phyloP scores from a whole-genome alignment of 345 rosid species.

The Brassica incana region DNA sequence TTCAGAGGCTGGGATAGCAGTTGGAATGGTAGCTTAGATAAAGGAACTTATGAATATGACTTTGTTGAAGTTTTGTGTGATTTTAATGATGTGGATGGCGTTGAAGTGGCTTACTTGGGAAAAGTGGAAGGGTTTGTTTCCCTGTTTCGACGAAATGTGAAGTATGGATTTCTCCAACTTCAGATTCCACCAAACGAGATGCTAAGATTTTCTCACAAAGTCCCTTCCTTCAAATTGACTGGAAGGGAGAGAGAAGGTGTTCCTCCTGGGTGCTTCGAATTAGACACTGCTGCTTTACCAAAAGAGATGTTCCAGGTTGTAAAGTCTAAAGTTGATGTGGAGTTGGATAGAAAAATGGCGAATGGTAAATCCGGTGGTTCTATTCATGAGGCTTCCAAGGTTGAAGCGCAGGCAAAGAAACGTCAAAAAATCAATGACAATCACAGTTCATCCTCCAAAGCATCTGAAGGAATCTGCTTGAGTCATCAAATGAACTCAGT shows the following conservation, averaged over 20 bases:
- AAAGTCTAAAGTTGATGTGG: constrained; percentile 7
- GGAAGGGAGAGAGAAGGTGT: constrained; percentile 75
- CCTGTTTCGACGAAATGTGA: constrained; percentile 47
- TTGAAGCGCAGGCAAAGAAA: constrained; percentile 36
- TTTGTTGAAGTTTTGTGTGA: constrained; percentile 68
- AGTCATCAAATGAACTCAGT: constrained; percentile 11
- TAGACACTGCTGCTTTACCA: constrained; percentile 78
- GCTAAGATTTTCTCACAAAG: constrained; percentile 71
- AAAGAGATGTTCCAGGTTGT: constrained; percentile 27
- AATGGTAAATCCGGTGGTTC: constrained; percentile 27
- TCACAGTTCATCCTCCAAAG: constrained; percentile 8
- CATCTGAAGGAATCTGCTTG: neutral
- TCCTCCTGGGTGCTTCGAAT: constrained; percentile 73
- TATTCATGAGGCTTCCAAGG: constrained; percentile 22
- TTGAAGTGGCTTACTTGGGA: constrained; percentile 64
- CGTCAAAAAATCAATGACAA: constrained; percentile 22
- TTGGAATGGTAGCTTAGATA: constrained; percentile 53
- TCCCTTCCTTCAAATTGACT: constrained; percentile 69
- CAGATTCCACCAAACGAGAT: constrained; percentile 48
- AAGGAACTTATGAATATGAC: constrained; percentile 56
- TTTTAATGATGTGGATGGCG: constrained; percentile 49
- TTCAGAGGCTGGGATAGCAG: constrained; percentile 69
- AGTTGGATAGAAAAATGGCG: constrained; percentile 11
- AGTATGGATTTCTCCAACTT: constrained; percentile 39
- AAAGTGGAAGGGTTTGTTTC: constrained; percentile 83